Conservation (phyloP, 495 filamentous ascomycete genomes). For the Sporormia fimetaria region DNA sequence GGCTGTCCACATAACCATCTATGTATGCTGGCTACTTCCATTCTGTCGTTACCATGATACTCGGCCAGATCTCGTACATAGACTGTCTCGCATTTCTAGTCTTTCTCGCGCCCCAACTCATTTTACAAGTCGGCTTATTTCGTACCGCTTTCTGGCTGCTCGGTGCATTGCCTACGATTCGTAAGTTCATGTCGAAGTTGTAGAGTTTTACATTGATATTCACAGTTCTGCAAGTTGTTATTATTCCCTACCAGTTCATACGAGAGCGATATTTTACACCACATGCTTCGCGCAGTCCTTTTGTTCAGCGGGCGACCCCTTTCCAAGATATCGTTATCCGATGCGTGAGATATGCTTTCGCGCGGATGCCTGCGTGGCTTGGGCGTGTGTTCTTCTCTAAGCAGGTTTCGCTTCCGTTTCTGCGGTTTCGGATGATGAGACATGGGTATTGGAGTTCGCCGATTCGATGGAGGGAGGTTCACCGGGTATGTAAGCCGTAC, state of each 20-base stretch:
- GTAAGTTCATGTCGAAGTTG: slow-evolving; percentile 36
- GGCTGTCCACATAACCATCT: too few relatives aligned
- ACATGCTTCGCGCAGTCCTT: slow-evolving; percentile 40
- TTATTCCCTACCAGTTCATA: slow-evolving; percentile 47
- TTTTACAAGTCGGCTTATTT: slow-evolving; percentile 48
- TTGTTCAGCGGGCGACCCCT: slow-evolving; percentile 49
- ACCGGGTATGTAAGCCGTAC: slow-evolving; percentile 32
- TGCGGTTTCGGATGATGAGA: slow-evolving; percentile 59
- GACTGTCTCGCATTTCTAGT: slow-evolving; percentile 59
- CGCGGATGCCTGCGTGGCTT: slow-evolving; percentile 51
- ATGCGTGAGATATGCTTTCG: slow-evolving; percentile 66
- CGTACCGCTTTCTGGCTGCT: slow-evolving; percentile 45
- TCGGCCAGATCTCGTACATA: slow-evolving; percentile 55
- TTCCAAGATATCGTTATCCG: slow-evolving; percentile 66
- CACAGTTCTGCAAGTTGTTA: slow-evolving; percentile 37
- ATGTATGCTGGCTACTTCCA: not conserved
- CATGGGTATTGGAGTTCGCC: slow-evolving; percentile 53
- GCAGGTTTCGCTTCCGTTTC: slow-evolving; percentile 55
- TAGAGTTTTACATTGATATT: slow-evolving; percentile 11
- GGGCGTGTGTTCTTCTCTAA: slow-evolving; percentile 68
- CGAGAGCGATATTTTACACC: slow-evolving; percentile 44
- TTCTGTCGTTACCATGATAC: slow-evolving; percentile 39
- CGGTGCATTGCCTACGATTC: slow-evolving; percentile 55
- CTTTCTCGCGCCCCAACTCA: slow-evolving; percentile 53
- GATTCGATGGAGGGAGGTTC: slow-evolving; percentile 49